Base-by-base conservation (phyloP, 495 filamentous ascomycete species). In the Platismatia glauca region DNA sequence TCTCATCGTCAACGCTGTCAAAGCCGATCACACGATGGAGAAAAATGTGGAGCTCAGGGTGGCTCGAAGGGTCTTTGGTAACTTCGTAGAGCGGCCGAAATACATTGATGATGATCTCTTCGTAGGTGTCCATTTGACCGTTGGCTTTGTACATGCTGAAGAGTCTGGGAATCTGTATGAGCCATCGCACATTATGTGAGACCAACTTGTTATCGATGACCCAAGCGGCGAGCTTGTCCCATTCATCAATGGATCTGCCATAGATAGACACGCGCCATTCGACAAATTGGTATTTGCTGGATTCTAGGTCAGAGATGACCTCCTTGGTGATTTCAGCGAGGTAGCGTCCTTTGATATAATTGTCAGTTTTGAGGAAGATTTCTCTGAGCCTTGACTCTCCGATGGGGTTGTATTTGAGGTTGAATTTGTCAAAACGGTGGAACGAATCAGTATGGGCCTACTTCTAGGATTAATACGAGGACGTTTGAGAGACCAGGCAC, bases 391-490 rank as follows among this genome's bases (percentile, higher is more conserved):
- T 85, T 27, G 95, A 97, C 73, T 97, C 94, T 35, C 94, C 94
- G 44, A 98, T 88, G 4, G 94, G 94, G 69, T 98, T 98, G 70
- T 98, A 98, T 71, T 98, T 98, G 31, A 98, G 79, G 70, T 98
- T 98, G 80, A 98, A 98, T 73, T 98, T 98, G 77, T 98, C 94
- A 71, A 98, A 98, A 0, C 94, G 90, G 72, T 98, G 94, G 76
- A 98, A 98, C 5, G 91, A 94, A 74, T 98, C 94, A 4, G 90
- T 97, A 69, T 98, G 94, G 38, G 94, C 93, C 89, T 93, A 68
- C 34, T 50, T 48, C 38, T 43, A 24, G 18, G 43, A 60, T 69
- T 46, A 68, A 55, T 44, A 62, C 18, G 24, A 43, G n/a, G 27
- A 59, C 18, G 18, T 35, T 18, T 11, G 2, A 27, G 50, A 31